Percentiles rank a stretch among this genome's conserved stretches.
Evolutionary conservation across 1,284 basidiomycete genomes (phyloP).

Genomic region (Malassezia caprae): DNA sequence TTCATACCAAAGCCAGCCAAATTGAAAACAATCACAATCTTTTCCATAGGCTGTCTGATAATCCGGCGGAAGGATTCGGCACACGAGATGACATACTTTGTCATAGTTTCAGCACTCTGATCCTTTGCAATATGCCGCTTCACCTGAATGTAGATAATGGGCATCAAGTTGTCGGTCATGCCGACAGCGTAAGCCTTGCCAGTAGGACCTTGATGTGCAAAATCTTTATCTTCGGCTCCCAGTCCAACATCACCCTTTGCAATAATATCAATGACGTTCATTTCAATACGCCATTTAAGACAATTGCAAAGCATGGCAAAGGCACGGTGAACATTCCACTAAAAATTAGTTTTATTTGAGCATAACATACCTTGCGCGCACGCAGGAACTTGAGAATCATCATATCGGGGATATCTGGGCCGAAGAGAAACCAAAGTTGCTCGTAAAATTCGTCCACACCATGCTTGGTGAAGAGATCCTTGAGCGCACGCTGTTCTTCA

Average conservation of each 20-base stretch:
- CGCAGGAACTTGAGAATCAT: conserved; percentile 48
- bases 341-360: background rate
- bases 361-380: conserved; percentile 36
- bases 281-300: conserved; percentile 45
- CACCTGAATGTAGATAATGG: conserved; percentile 45
- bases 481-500: conserved; percentile 45
- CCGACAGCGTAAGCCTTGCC: conserved; percentile 48
- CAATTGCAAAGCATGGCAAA: conserved; percentile 48
- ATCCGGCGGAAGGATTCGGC: conserved; percentile 48
- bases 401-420: conserved; percentile 40
- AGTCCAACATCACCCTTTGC: conserved; percentile 46
- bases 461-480: conserved; percentile 46
- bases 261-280: conserved; percentile 47
- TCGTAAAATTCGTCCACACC: conserved; percentile 45
- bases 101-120: conserved; percentile 47
- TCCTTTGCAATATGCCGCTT: conserved; percentile 36
- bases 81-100: conserved; percentile 45
- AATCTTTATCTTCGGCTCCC: conserved; percentile 37
- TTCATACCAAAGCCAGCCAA: conserved; percentile 43
- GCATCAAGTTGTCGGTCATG: conserved; percentile 43
- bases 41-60: conserved; percentile 46
- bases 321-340: conserved; percentile 48
- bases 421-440: conserved; percentile 48
- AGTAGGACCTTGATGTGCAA: conserved; percentile 44
- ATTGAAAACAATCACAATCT: conserved; percentile 47